Percentiles rank a stretch among this genome's conserved stretches.
Evolutionary conservation across 345 rosid species (phyloP).

Genomic region (Anacardium occidentale): DNA sequence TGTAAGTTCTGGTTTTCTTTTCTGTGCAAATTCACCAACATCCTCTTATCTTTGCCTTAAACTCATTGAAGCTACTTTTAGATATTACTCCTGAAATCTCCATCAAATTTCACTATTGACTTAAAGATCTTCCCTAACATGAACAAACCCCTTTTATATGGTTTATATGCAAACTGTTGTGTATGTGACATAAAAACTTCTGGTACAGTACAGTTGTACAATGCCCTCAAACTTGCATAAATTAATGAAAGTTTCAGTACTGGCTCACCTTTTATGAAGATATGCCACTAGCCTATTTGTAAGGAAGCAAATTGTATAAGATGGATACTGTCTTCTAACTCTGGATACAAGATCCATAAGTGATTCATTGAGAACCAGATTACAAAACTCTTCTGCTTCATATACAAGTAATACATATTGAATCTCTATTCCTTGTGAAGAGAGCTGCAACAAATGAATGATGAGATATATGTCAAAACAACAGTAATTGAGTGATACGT

Average conservation of each 20-base stretch:
- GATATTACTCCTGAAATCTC: too few relatives aligned
- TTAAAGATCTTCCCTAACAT: too few relatives aligned
- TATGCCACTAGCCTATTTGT: conserved; percentile 82
- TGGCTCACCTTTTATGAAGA: conserved; percentile 64
- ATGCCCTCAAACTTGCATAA: neutral
- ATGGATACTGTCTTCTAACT: conserved; percentile 66
- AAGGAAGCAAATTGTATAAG: conserved; percentile 78
- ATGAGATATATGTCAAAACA: conserved; percentile 20
- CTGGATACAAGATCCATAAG: conserved; percentile 57
- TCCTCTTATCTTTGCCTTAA: too few relatives aligned
- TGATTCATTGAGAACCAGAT: conserved; percentile 51
- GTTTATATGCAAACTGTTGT: too few relatives aligned
- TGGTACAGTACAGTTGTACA: too few relatives aligned
- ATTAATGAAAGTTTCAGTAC: neutral
- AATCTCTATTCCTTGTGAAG: conserved; percentile 46
- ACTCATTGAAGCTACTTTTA: too few relatives aligned
- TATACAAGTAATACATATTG: conserved; percentile 59
- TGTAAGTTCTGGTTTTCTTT: neutral
- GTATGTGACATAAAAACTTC: too few relatives aligned
- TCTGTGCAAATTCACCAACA: too few relatives aligned
- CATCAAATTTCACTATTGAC: too few relatives aligned
- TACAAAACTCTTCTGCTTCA: conserved; percentile 89
- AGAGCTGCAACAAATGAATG: conserved; percentile 48
- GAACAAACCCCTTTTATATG: too few relatives aligned
- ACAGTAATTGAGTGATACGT: neutral